These are phyloP conservation scores for Mortierella sp. DNA, from an alignment of 371 early-diverging fungal species.

Conservation along the genomic window DNA sequence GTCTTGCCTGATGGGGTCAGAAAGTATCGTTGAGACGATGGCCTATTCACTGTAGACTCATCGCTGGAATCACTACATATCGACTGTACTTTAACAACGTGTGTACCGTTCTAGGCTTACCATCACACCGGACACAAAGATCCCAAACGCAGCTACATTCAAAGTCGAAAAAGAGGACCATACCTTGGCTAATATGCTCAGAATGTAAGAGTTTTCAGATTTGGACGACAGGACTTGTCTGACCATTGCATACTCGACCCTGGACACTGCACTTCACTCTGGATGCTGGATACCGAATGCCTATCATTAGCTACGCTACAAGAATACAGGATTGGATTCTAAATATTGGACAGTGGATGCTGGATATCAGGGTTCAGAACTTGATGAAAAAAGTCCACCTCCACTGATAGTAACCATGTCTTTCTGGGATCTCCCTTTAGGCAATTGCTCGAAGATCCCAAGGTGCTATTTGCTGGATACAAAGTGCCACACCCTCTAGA, in stretches of 20 bases:
- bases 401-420: no score
- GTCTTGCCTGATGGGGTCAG: conserved; percentile 89
- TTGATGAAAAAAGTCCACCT: no score
- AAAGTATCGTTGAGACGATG: conserved; percentile 65
- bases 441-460: conserved; percentile 90
- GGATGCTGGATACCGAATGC: neutral
- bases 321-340: neutral
- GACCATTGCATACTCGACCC: neutral
- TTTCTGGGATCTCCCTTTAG: conserved; percentile 52
- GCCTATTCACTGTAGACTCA: neutral
- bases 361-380: no score
- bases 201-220: conserved; percentile 70
- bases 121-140: conserved; percentile 88
- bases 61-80: neutral
- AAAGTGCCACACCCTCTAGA: conserved; percentile 98
- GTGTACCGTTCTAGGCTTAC: conserved; percentile 68
- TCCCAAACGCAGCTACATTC: conserved; percentile 95
- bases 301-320: no score
- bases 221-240: neutral
- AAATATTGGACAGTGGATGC: neutral
- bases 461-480: conserved; percentile 97
- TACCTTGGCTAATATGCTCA: conserved; percentile 93
- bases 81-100: neutral
- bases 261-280: neutral
- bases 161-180: conserved; percentile 97